Evolutionary conservation across 2,329 filamentous ascomycete genomes (phyloP), one percentile per base, ranked within the genome.

Genomic region (Aureobasidium mangrovei): DNA sequence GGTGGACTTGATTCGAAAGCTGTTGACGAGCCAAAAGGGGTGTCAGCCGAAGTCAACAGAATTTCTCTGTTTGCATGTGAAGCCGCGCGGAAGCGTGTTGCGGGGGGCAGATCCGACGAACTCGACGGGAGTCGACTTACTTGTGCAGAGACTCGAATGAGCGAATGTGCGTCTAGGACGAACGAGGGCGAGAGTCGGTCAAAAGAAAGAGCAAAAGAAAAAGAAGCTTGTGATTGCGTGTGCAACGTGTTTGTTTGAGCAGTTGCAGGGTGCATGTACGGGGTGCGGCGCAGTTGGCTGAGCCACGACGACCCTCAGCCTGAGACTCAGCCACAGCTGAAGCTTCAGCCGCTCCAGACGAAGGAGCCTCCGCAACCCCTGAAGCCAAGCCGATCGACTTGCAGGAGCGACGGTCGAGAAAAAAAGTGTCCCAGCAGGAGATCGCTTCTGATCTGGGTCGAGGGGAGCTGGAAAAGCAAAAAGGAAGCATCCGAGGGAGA

Each of bases 41-140:
- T 33, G 47, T 52, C 47, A 52, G 47, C 47, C 29, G 10, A 12
- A 53, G 49, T 53, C 49, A 53, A 53, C 49, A 44, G 29, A 52
- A 53, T 54, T 54, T 54, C 53, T 42, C 48, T 54, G 53, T 54
- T 48, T 43, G 44, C 42, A 54, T 47, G 53, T 54, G 53, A 54
- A 18, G 35, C 7, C 12, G 40, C 36, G n/a, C 32, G 40, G 32
- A 24, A 45, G 49, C 39, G 39, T 43, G 40, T 24, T 12, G 48
- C 27, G 28, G 40, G 39, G 31, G 10, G 18, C 39, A 18, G 38
- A 27, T 28, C 26, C 39, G 35, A 42, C 12, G 4, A 33, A 32
- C 8, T 27, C 5, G 42, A 31, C 9, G 27, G 26, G 49, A 12
- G 36, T 29, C 9, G 24, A 52, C 47, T 35, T 32, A 52, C 49